phyloP scores from a whole-genome alignment of 2,329 filamentous ascomycete genomes.

The Pyrenochaeta sp. region DNA sequence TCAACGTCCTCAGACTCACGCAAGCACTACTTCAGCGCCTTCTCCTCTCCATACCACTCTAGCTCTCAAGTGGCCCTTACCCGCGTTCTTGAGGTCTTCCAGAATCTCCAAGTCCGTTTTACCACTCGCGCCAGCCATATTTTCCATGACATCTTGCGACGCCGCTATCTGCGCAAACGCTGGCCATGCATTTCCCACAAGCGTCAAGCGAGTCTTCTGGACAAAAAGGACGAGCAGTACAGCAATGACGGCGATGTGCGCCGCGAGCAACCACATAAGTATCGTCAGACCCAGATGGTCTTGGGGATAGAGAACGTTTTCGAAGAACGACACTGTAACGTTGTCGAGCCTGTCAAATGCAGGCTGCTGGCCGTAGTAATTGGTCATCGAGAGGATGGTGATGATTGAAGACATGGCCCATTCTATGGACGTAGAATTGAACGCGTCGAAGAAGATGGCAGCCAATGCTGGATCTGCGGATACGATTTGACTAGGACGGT shows the following conservation, averaged over 20 bases:
- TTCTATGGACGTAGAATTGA: conserved; percentile 2
- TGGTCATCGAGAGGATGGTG: conserved; percentile 13
- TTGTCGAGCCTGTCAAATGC: conserved; percentile 11
- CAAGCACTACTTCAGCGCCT: not conserved
- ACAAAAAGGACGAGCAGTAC: conserved; percentile 9
- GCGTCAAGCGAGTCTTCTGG: conserved; percentile 6
- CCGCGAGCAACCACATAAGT: conserved; percentile 5
- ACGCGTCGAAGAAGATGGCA: conserved; percentile 7
- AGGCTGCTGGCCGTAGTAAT: conserved; percentile 17
- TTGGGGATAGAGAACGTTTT: conserved; percentile 9
- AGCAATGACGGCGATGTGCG: conserved; percentile 4
- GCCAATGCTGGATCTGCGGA: conserved; percentile 14
- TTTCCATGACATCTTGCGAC: conserved; percentile 5
- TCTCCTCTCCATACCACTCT: no score
- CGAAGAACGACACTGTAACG: conserved; percentile 9
- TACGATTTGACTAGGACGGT: conserved; percentile 1
- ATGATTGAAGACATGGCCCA: conserved; percentile 18
- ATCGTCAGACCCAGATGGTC: conserved; percentile 3
- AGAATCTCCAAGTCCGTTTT: conserved; percentile 3
- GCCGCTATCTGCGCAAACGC: conserved; percentile 11
- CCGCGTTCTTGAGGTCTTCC: not conserved
- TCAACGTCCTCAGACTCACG: no score
- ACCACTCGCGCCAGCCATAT: not conserved
- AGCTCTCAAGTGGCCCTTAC: not conserved
- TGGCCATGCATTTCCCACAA: conserved; percentile 15